Evolutionary conservation across 305 asterid genomes (phyloP).

Genomic region (Rubia tinctorum): DNA sequence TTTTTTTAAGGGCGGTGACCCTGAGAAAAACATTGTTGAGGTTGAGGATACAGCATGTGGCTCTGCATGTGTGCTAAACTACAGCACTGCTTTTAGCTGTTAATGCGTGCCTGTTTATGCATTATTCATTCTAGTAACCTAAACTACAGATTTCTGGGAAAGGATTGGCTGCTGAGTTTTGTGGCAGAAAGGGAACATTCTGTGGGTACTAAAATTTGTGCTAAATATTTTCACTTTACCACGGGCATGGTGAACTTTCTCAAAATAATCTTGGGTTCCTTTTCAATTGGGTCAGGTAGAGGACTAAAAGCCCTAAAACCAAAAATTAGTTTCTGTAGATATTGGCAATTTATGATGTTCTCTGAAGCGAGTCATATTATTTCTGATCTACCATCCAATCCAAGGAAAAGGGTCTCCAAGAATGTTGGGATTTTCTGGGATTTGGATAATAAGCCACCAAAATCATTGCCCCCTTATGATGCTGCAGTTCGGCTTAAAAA

Average conservation of each 20-base stretch:
- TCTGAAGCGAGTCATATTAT: conserved; percentile 24
- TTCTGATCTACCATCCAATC: conserved; percentile 24
- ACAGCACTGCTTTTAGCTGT: too few species aligned
- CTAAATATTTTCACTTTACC: neutral
- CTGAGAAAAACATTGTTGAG: too few species aligned
- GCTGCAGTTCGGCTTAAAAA: conserved; percentile 65
- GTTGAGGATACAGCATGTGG: too few species aligned
- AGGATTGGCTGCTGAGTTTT: too few species aligned
- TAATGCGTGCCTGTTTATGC: too few species aligned
- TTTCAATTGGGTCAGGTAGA: conserved; percentile 13
- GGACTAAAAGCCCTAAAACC: conserved; percentile 18
- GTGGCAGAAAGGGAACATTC: too few species aligned
- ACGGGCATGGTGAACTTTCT: conserved; percentile 28
- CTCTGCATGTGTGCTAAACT: too few species aligned
- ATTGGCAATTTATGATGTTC: conserved; percentile 30
- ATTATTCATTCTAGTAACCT: too few species aligned
- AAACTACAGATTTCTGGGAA: too few species aligned
- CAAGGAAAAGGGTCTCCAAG: conserved; percentile 27
- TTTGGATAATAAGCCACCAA: conserved; percentile 87
- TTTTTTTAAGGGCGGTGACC: too few species aligned
- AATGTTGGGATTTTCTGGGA: conserved; percentile 88
- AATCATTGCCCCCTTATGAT: conserved; percentile 64
- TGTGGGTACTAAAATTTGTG: neutral
- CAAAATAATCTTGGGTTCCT: conserved; percentile 22
- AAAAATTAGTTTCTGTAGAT: conserved; percentile 14